phyloP scores from a whole-genome alignment of 352 stramenopile species.

The Globisporangium perplexum region DNA sequence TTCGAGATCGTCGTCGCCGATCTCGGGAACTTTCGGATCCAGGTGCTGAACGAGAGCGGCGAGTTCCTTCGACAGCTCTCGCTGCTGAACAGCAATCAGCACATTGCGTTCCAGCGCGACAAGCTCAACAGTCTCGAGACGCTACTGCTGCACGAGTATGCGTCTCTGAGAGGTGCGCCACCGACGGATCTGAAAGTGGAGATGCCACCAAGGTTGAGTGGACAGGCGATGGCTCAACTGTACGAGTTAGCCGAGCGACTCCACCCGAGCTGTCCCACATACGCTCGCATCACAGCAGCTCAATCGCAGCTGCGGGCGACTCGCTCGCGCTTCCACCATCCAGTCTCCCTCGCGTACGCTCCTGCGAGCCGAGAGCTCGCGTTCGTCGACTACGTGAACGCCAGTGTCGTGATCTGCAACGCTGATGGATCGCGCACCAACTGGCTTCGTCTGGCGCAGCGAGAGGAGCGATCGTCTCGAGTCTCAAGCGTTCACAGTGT shows the following conservation, averaged over 20 bases:
- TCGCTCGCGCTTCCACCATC: slow-evolving; percentile 39
- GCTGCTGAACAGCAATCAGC: slow-evolving; percentile 31
- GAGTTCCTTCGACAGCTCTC: slow-evolving; percentile 47
- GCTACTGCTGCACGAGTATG: slow-evolving; percentile 25
- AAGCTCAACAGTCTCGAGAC: slow-evolving; percentile 23
- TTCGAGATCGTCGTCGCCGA: slow-evolving; percentile 69
- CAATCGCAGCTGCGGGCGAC: slow-evolving; percentile 24
- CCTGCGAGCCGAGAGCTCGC: slow-evolving; percentile 30
- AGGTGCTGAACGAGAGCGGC: slow-evolving; percentile 59
- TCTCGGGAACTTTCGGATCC: slow-evolving; percentile 57
- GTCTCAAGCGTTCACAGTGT: slow-evolving; percentile 25
- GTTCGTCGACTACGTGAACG: slow-evolving; percentile 52
- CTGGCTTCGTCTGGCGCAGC: slow-evolving; percentile 25
- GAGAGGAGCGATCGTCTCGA: neutral
- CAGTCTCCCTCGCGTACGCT: slow-evolving; percentile 26
- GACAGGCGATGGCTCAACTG: slow-evolving; percentile 20
- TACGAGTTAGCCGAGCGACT: slow-evolving; percentile 32
- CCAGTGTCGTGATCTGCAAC: slow-evolving; percentile 40
- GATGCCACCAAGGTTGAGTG: slow-evolving; percentile 18
- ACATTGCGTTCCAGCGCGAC: slow-evolving; percentile 35
- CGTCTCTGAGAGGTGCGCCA: slow-evolving; percentile 8
- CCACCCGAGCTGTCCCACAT: slow-evolving; percentile 34
- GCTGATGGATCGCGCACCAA: slow-evolving; percentile 34
- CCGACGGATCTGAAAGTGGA: neutral
- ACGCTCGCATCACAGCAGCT: slow-evolving; percentile 24